Percentiles rank a stretch among this genome's conserved stretches.
Conservation (phyloP, 2,329 filamentous ascomycete species). For the Endothia cerciana region DNA sequence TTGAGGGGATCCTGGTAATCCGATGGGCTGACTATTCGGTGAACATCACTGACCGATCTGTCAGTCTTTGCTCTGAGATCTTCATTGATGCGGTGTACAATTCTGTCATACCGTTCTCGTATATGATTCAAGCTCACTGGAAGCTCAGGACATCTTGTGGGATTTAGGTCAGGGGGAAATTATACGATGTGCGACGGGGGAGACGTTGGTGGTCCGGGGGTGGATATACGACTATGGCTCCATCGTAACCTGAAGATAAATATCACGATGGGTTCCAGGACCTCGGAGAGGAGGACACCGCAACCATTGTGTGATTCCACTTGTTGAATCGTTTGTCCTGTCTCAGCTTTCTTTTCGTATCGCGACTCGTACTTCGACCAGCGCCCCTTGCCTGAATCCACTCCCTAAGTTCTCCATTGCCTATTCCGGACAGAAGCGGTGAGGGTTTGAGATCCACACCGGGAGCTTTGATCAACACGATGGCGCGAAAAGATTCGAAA, state of each 20-base stretch:
- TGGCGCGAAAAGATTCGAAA: constrained; percentile 27
- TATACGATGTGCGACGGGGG: constrained; percentile 23
- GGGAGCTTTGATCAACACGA: constrained; percentile 25
- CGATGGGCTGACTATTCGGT: constrained; percentile 6
- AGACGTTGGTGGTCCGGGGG: constrained; percentile 22
- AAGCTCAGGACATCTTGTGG: constrained; percentile 26
- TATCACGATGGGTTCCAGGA: constrained; percentile 14
- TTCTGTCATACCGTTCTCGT: background rate
- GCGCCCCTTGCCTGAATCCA: constrained; percentile 27
- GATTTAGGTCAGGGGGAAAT: constrained; percentile 26
- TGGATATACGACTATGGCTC: constrained; percentile 19
- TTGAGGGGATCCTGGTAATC: constrained; percentile 19
- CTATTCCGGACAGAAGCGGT: constrained; percentile 28
- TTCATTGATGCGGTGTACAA: constrained; percentile 21
- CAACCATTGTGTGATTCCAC: background rate
- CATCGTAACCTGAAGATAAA: constrained; percentile 13
- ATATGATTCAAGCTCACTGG: background rate
- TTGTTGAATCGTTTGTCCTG: constrained; percentile 19
- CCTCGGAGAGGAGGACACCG: constrained; percentile 4
- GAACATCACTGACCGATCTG: constrained; percentile 7
- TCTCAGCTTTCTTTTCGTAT: constrained; percentile 27
- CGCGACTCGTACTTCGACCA: constrained; percentile 26
- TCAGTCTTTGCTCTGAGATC: constrained; percentile 7
- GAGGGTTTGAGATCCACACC: constrained; percentile 29
- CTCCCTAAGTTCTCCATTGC: constrained; percentile 27